Evolutionary conservation across 495 filamentous ascomycete species (phyloP).

Genomic region (Penicillium dipodomyicola): DNA sequence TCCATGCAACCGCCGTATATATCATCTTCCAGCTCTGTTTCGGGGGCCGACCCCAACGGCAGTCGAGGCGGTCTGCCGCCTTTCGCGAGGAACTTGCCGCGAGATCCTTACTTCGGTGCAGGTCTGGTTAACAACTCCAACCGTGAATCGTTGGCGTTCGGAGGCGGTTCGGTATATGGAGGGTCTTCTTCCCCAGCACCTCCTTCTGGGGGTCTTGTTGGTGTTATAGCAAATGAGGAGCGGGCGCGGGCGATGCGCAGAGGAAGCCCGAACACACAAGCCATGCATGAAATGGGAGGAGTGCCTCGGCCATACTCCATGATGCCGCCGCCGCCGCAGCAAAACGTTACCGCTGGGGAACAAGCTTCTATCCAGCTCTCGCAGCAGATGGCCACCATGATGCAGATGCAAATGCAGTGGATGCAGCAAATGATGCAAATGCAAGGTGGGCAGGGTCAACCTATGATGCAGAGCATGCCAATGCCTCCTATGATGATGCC

Average conservation of each 20-base stretch:
- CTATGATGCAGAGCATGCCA: conserved; percentile 22
- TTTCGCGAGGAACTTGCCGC: conserved; percentile 83
- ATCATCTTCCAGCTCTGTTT: conserved; percentile 43
- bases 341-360: conserved; percentile 54
- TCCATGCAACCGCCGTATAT: conserved; percentile 38
- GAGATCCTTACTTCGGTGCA: conserved; percentile 86
- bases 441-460: conserved; percentile 42
- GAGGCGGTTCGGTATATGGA: conserved; percentile 56
- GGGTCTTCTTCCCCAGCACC: conserved; percentile 44
- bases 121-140: conserved; percentile 70
- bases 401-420: conserved; percentile 90
- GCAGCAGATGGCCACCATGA: conserved; percentile 84
- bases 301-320: conserved; percentile 51
- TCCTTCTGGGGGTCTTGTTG: conserved; percentile 73
- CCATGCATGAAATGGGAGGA: conserved; percentile 39
- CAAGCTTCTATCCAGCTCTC: conserved; percentile 80
- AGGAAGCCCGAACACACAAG: conserved; percentile 69
- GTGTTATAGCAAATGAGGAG: conserved; percentile 88
- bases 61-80: conserved; percentile 61
- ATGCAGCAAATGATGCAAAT: conserved; percentile 78
- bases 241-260: conserved; percentile 71
- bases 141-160: conserved; percentile 73
- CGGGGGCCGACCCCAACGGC: conserved; percentile 41
- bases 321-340: conserved; percentile 24
- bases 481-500: conserved; percentile 21